phyloP scores from a whole-genome alignment of 495 filamentous ascomycete genomes.

The Pyrenula aspistea region DNA sequence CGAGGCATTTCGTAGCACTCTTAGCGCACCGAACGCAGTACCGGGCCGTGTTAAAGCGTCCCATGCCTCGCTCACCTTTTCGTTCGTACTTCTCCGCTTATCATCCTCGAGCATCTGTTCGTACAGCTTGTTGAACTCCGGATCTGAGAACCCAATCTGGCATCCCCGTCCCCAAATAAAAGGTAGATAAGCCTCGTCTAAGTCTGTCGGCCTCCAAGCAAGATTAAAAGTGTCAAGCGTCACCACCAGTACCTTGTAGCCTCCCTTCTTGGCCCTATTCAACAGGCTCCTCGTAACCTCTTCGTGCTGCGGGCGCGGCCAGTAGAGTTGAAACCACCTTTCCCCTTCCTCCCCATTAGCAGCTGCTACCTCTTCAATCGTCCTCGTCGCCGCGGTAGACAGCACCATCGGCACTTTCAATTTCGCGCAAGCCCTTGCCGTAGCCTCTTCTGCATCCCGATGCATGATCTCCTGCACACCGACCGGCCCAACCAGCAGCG shows the following conservation, averaged over 20 bases:
- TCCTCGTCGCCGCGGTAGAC: constrained; percentile 23
- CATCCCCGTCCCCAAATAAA: constrained; percentile 23
- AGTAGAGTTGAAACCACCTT: constrained; percentile 58
- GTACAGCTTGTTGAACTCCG: constrained; percentile 22
- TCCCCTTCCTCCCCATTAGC: constrained; percentile 16
- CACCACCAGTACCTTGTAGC: constrained; percentile 44
- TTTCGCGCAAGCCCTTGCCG: constrained; percentile 39
- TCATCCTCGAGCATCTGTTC: neutral
- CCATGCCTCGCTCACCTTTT: neutral
- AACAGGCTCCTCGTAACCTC: constrained; percentile 41
- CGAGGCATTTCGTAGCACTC: neutral
- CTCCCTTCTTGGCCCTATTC: constrained; percentile 35
- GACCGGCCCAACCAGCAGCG: constrained; percentile 46
- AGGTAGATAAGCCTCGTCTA: constrained; percentile 33
- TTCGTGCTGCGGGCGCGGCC: constrained; percentile 53
- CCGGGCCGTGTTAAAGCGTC: neutral
- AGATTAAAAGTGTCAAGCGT: constrained; percentile 51
- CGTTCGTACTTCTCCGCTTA: neutral
- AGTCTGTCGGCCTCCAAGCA: constrained; percentile 45
- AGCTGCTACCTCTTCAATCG: constrained; percentile 25
- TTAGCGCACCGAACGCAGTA: neutral
- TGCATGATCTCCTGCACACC: constrained; percentile 50
- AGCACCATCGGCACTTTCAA: constrained; percentile 38
- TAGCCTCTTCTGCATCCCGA: constrained; percentile 36
- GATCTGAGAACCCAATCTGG: constrained; percentile 44